A percentile compares a stretch with the other conserved stretches of the same genome.
These are phyloP conservation scores for Trichoderma hamatum DNA, from an alignment of 2,329 filamentous ascomycete genomes.

Conservation along the genomic window DNA sequence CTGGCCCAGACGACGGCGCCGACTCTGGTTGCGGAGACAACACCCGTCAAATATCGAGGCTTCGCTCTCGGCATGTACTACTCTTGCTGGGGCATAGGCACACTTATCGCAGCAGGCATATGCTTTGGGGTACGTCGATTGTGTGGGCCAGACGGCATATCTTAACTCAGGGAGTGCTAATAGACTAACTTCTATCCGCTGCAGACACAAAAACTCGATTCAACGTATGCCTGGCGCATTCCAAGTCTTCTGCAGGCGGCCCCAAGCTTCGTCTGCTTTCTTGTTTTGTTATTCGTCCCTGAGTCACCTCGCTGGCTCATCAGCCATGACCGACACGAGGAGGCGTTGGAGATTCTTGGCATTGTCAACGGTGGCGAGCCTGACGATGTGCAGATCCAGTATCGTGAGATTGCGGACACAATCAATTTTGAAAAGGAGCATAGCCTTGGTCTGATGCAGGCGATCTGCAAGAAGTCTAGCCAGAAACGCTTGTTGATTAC, in stretches of 20 bases:
- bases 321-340: constrained; percentile 2
- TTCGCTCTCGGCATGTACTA: constrained; percentile 6
- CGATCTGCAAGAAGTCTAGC: background rate
- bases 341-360: background rate
- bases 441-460: background rate
- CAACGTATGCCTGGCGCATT: too few species aligned
- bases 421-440: background rate
- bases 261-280: background rate
- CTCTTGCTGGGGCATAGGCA: background rate
- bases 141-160: too few species aligned
- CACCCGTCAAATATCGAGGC: background rate
- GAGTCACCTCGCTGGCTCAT: constrained; percentile 4
- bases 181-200: too few species aligned
- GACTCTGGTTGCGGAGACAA: background rate
- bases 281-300: background rate
- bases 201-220: too few species aligned
- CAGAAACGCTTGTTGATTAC: too few species aligned
- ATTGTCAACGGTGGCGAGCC: background rate
- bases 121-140: background rate
- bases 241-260: background rate
- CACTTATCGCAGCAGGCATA: background rate
- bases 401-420: constrained; percentile 4
- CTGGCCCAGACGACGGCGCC: background rate
- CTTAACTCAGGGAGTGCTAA: too few species aligned
- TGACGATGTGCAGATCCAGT: background rate